phyloP scores from a whole-genome alignment of 768 basidiomycete species.

The Tremella yokohamensis region DNA sequence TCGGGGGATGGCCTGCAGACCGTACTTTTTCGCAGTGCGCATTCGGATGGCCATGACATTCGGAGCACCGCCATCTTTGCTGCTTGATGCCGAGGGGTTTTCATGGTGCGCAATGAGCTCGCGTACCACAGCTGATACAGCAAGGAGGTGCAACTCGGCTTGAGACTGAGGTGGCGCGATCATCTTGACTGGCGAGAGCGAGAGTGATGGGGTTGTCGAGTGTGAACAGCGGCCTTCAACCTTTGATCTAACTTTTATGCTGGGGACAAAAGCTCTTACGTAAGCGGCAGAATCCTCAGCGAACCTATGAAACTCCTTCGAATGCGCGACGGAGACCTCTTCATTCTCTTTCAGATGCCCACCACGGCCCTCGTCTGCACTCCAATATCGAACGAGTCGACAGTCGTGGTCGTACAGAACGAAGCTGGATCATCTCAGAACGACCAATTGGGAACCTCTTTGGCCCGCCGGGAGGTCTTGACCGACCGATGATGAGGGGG shows the following conservation, averaged over 20 bases:
- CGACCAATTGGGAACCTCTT: slow-evolving; percentile 32
- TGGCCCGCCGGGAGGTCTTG: slow-evolving; percentile 40
- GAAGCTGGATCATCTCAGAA: slow-evolving; percentile 27
- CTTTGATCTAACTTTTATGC: background rate
- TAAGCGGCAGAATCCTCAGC: background rate
- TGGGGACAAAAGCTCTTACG: background rate
- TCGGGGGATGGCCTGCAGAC: slow-evolving; percentile 78
- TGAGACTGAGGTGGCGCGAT: slow-evolving; percentile 59
- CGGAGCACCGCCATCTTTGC: slow-evolving; percentile 59
- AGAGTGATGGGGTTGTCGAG: slow-evolving; percentile 3
- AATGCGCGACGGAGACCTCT: background rate
- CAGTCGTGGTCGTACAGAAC: slow-evolving; percentile 24
- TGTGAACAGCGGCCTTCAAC: background rate
- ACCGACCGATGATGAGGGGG: slow-evolving; percentile 27
- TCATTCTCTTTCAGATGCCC: slow-evolving; percentile 22
- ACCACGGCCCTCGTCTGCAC: slow-evolving; percentile 27
- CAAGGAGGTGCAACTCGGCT: slow-evolving; percentile 81
- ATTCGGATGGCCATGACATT: slow-evolving; percentile 84
- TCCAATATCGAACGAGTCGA: slow-evolving; percentile 27
- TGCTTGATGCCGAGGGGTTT: slow-evolving; percentile 30
- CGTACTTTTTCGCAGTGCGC: slow-evolving; percentile 84
- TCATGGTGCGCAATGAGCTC: slow-evolving; percentile 65
- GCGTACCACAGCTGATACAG: slow-evolving; percentile 89
- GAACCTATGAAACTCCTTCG: slow-evolving; percentile 7
- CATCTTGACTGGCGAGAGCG: slow-evolving; percentile 25